Base-by-base conservation (phyloP, 371 early-diverging fungal genomes). In the Blakeslea trispora region DNA sequence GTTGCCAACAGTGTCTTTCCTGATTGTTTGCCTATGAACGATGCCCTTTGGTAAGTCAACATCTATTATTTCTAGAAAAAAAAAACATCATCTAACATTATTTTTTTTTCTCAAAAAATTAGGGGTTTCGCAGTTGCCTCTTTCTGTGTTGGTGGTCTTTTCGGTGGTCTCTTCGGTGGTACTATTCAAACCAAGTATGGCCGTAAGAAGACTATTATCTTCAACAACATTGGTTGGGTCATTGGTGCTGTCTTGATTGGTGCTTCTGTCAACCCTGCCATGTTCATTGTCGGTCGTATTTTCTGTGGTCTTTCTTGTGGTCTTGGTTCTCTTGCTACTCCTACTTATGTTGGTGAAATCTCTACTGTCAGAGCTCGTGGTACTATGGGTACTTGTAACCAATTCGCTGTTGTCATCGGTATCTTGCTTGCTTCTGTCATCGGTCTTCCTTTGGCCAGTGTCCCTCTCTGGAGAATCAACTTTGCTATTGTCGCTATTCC, bases 321-420 rank as follows among this genome's bases (percentile, higher is more conserved):
- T 15, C 68, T 89, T 4, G 86, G 87, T 11, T 86, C 91, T 34
- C 84, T 87, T 17, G 82, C 82, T 13, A 86, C 89, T 3, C 90
- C 96, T 0, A 82, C 86, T 5, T 96, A 95, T 57, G 79, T 95
- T 21, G 86, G 86, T 8, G 92, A 94, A 59, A 81, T 95, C 23
- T 71, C 93, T 1, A 91, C 94, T 0, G 75, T 82, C 2, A 69
- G 75, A 5, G 73, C 70, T 14, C 77, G 93, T 50, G 96, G 94
- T 11, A 69, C 82, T 0, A 72, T 91, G 64, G 83, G 86, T 34
- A 79, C 90, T n/a, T 81, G 85, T 44, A 86, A 94, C 62, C 94
- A 94, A 75, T 79, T 94, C 52, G 81, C 89, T 15, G 72, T 94
- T 52, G 87, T 91, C 24, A 57, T 87, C 49, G 95, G 94, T 15